phyloP scores from a whole-genome alignment of 306 rosid species.

The Carpinus fangiana region DNA sequence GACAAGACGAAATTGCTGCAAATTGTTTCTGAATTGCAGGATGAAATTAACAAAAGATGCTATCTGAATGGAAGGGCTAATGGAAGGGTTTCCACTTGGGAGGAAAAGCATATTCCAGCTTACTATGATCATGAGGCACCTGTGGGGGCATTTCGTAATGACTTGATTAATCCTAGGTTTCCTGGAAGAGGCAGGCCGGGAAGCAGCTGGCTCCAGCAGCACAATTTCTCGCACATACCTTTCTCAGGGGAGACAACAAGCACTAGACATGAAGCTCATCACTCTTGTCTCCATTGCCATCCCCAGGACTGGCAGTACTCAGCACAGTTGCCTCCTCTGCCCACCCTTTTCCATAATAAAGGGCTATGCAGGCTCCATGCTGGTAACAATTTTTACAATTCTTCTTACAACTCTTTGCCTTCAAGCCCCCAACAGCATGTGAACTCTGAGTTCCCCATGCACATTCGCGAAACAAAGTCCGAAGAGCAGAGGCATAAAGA shows the following conservation, averaged over 20 bases:
- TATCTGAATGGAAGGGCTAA: constrained; percentile 34
- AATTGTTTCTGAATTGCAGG: constrained; percentile 63
- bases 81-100: constrained; percentile 39
- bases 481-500: constrained; percentile 44
- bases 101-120: constrained; percentile 38
- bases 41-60: constrained; percentile 49
- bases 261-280: constrained; percentile 50
- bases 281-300: constrained; percentile 39
- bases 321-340: constrained; percentile 44
- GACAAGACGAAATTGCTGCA: constrained; percentile 61
- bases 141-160: constrained; percentile 43
- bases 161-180: constrained; percentile 36
- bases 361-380: constrained; percentile 38
- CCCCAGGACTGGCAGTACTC: constrained; percentile 53
- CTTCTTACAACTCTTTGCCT: constrained; percentile 38
- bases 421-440: constrained; percentile 46
- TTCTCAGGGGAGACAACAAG: constrained; percentile 67
- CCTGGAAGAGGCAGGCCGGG: constrained; percentile 45
- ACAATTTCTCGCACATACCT: constrained; percentile 46
- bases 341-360: constrained; percentile 28
- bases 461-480: constrained; percentile 43
- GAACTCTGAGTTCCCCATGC: constrained; percentile 38
- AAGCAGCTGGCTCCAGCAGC: constrained; percentile 38
- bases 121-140: constrained; percentile 39
- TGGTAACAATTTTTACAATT: constrained; percentile 37